These are phyloP conservation scores for Coleophoma eucalyptorum DNA, from an alignment of 2,329 filamentous ascomycete genomes.

Conservation along the genomic window DNA sequence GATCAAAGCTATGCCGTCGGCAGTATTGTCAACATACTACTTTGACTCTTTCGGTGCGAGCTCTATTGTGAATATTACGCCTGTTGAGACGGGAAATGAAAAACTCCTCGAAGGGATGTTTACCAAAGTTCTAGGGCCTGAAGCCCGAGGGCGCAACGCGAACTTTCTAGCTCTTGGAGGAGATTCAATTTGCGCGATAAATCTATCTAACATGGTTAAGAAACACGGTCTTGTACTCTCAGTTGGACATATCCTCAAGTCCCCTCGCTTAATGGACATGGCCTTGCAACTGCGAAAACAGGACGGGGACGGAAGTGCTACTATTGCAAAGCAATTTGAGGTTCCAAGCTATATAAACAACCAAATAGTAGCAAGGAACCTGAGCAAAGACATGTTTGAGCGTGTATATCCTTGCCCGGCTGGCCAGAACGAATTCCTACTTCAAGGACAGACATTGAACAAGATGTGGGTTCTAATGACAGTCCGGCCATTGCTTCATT, in stretches of 20 bases:
- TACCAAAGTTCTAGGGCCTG: not conserved
- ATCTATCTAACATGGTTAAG: not conserved
- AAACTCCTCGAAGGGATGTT: not conserved
- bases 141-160: not conserved
- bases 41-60: not conserved
- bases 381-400: slow-evolving; percentile 5
- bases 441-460: slow-evolving; percentile 7
- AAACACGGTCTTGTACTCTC: not conserved
- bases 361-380: not conserved
- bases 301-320: not conserved
- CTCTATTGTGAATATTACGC: not conserved
- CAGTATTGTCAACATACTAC: not conserved
- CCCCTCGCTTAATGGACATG: not conserved
- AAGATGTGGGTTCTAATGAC: slow-evolving; percentile 13
- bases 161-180: not conserved
- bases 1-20: not conserved
- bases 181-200: not conserved
- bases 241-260: not conserved
- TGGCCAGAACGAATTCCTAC: slow-evolving; percentile 14
- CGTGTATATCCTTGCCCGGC: slow-evolving; percentile 14
- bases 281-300: slow-evolving; percentile 2
- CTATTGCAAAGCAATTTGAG: not conserved
- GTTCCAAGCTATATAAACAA: not conserved
- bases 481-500: slow-evolving; percentile 1
- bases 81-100: not conserved